A percentile compares a stretch with the other conserved stretches of the same genome.
Conservation (phyloP, 352 stramenopile species). For the Phytophthora melonis region DNA sequence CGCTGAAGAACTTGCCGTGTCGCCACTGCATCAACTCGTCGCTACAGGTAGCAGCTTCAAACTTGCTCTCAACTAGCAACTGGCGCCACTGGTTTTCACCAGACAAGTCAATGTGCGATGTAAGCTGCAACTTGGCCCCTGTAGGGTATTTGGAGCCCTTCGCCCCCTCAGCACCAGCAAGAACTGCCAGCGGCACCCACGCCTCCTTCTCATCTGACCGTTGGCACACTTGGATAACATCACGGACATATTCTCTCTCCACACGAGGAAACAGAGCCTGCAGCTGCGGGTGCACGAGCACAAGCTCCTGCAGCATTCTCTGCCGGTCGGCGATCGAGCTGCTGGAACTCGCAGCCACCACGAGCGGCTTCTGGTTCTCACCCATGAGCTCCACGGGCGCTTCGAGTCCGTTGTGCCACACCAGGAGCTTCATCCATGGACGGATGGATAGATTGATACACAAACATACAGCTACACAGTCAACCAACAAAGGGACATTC, state of each 20-base stretch:
- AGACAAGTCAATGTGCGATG: conserved; percentile 35
- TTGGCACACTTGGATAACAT: conserved; percentile 57
- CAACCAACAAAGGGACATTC: neutral
- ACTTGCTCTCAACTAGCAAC: conserved; percentile 64
- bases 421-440: conserved; percentile 24
- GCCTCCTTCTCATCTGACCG: conserved; percentile 37
- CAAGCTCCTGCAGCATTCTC: conserved; percentile 22
- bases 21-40: conserved; percentile 50
- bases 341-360: conserved; percentile 40
- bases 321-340: conserved; percentile 15
- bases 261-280: conserved; percentile 49
- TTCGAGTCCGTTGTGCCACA: conserved; percentile 37
- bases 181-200: conserved; percentile 47
- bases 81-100: conserved; percentile 49
- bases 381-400: conserved; percentile 34
- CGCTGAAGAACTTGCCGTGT: conserved; percentile 61
- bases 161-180: neutral
- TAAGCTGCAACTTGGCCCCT: conserved; percentile 52
- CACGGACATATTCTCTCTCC: conserved; percentile 31
- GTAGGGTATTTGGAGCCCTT: neutral
- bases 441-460: neutral
- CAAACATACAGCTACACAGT: neutral
- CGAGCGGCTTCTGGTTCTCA: conserved; percentile 36
- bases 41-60: neutral
- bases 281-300: conserved; percentile 47